Evolutionary conservation across 441 rosid species (phyloP), one percentile per base, ranked within the genome.

Genomic region (Mallotus japonicus): DNA sequence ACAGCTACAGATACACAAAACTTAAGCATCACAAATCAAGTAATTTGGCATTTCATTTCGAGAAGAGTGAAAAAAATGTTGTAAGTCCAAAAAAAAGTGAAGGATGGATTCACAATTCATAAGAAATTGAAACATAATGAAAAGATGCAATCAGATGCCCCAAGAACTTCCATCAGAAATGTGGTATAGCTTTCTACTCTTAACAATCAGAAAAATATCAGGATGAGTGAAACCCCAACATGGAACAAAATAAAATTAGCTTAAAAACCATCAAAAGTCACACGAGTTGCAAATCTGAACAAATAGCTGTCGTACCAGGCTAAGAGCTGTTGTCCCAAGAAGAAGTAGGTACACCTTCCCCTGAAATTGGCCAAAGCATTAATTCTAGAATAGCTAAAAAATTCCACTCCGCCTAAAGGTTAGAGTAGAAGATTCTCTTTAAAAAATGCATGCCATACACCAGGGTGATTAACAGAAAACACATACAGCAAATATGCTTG

Each of bases 301-400:
- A 65, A 58, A 65, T 16, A 56, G 32, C 50, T 49, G 8, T 20
- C 85, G 24, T 93, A 94, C 99, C 90, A 94, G 76, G 79, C 97
- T 92, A 70, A 94, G 83, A 77, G 97, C 99, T 40, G 97, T 94
- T 72, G 99, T 94, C 53, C 99, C 99, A 59, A 94, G 90, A 79
- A 94, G 97, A 76, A 92, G 87, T 19, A 92, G 87, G 81, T 94
- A 94, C 69, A 94, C 73, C 77, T 92, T 94, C 68, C 97, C 93
- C 97, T 94, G 91, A 65, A 57, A 72, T 71, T 55, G 61, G 57
- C 69, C 44, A 64, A 75, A 71, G 32, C 24, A 67, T 73, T 65
- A 79, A 70, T 68, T 59, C 20, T 28, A 28, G n/a, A 32, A 47
- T 44, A 56, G 57, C 49, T 40, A 62, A 11, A 59, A 32, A 55